Evolutionary conservation across 805 yeast species (phyloP).

Genomic region (Candida sanyiensis): DNA sequence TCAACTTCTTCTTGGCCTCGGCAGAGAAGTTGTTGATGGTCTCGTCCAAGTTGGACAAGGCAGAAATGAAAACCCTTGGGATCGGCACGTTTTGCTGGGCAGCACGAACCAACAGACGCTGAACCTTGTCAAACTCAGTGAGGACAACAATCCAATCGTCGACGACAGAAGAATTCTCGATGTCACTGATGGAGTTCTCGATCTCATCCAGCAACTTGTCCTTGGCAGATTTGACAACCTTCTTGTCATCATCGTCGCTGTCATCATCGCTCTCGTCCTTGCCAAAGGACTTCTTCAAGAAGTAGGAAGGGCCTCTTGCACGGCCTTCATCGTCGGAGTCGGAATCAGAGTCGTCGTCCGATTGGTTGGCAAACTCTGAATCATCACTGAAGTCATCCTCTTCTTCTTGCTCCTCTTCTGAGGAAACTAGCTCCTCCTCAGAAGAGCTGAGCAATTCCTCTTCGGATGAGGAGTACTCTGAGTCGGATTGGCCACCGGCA

Average conservation of each 20-base stretch:
- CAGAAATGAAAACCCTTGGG: slow-evolving; percentile 66
- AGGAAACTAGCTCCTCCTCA: slow-evolving; percentile 29
- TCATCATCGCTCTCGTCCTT: slow-evolving; percentile 36
- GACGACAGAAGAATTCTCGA: slow-evolving; percentile 61
- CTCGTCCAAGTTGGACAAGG: slow-evolving; percentile 68
- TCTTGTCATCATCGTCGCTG: slow-evolving; percentile 65
- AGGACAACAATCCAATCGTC: slow-evolving; percentile 77
- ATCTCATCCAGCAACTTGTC: slow-evolving; percentile 90
- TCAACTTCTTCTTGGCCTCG: slow-evolving; percentile 60
- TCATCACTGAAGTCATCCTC: slow-evolving; percentile 25
- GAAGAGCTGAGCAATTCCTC: slow-evolving; percentile 40
- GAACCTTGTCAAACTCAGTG: slow-evolving; percentile 72
- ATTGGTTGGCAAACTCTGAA: slow-evolving; percentile 32
- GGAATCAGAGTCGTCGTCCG: slow-evolving; percentile 29
- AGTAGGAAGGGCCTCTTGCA: slow-evolving; percentile 40
- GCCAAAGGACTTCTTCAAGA: slow-evolving; percentile 35
- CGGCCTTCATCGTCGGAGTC: slow-evolving; percentile 39
- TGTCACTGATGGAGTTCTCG: slow-evolving; percentile 54
- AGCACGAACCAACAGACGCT: slow-evolving; percentile 59
- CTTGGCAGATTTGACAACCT: slow-evolving; percentile 87
- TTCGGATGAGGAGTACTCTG: slow-evolving; percentile 39
- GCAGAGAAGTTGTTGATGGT: slow-evolving; percentile 47
- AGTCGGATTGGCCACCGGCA: slow-evolving; percentile 43
- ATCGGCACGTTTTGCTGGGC: slow-evolving; percentile 70
- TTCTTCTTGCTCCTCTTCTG: slow-evolving; percentile 28